Evolutionary conservation across 2,329 filamentous ascomycete genomes (phyloP).

Genomic region (Penicillium sp.): DNA sequence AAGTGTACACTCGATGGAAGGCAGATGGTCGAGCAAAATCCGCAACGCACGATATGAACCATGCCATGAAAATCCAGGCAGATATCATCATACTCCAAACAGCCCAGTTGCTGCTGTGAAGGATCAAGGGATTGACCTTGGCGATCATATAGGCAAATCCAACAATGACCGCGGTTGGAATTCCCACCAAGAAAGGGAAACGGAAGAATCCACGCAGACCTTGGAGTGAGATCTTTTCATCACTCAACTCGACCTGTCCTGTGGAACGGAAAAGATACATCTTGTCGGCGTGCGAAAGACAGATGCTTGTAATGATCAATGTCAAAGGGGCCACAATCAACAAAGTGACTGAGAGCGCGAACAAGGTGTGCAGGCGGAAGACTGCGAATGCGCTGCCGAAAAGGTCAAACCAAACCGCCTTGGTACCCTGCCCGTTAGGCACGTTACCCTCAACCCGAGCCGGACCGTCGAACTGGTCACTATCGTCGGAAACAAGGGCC

Average conservation of each 20-base stretch:
- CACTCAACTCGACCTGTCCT: constrained; percentile 54
- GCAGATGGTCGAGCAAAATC: constrained; percentile 78
- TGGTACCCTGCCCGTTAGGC: constrained; percentile 59
- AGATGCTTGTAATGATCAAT: constrained; percentile 61
- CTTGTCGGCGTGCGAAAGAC: constrained; percentile 67
- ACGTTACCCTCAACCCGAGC: constrained; percentile 55
- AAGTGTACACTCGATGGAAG: constrained; percentile 71
- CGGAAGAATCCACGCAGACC: constrained; percentile 80
- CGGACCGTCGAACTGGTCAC: constrained; percentile 58
- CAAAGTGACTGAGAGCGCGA: constrained; percentile 78
- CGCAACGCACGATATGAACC: constrained; percentile 74
- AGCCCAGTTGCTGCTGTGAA: constrained; percentile 83
- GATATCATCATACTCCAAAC: constrained; percentile 86
- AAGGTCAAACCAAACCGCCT: constrained; percentile 89
- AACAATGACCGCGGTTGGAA: constrained; percentile 63
- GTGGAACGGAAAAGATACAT: constrained; percentile 79
- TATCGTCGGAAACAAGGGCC: constrained; percentile 62
- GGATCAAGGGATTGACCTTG: constrained; percentile 80
- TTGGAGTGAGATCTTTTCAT: constrained; percentile 58
- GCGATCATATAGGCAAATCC: constrained; percentile 68
- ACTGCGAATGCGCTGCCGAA: constrained; percentile 75
- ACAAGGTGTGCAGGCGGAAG: constrained; percentile 73
- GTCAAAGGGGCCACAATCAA: constrained; percentile 73
- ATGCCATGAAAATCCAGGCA: constrained; percentile 72
- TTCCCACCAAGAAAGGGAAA: constrained; percentile 67